Evolutionary conservation across 345 rosid species (phyloP).

Genomic region (Camelina laxa): DNA sequence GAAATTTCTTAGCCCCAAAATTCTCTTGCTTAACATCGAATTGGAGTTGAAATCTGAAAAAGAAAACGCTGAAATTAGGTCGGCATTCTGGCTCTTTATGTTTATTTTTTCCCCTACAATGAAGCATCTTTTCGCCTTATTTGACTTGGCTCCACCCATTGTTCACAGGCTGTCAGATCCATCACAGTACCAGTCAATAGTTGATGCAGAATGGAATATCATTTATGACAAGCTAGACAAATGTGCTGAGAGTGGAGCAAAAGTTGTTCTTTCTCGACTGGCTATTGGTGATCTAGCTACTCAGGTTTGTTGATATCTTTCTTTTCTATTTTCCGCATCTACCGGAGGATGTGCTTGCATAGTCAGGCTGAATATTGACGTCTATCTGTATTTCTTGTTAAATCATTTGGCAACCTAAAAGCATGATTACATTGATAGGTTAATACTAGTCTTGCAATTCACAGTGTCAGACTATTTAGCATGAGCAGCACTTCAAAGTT

Average conservation of each 20-base stretch:
- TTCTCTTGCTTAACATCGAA: constrained; percentile 87
- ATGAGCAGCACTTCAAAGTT: too few relatives aligned
- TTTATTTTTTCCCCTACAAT: background rate
- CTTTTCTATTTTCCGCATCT: constrained; percentile 5
- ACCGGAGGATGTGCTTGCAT: background rate
- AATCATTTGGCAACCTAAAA: too few relatives aligned
- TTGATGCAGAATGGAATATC: constrained; percentile 99
- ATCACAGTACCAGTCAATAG: constrained; percentile 95
- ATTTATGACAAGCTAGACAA: constrained; percentile 97
- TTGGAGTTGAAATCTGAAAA: constrained; percentile 98
- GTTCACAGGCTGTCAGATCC: constrained; percentile 88
- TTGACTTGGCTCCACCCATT: constrained; percentile 26
- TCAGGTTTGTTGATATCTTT: constrained; percentile 58
- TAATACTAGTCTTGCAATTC: too few relatives aligned
- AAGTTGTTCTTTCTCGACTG: constrained; percentile 94
- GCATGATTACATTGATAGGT: too few relatives aligned
- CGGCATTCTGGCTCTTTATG: constrained; percentile 24
- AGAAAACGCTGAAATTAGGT: constrained; percentile 99
- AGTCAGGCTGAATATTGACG: constrained; percentile 18
- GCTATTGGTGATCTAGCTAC: constrained; percentile 99
- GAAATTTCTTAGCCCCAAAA: constrained; percentile 80
- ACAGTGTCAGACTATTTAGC: too few relatives aligned
- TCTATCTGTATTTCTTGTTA: too few relatives aligned
- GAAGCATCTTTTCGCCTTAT: constrained; percentile 25
- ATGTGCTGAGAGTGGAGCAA: constrained; percentile 92